Conservation (phyloP, 257 asterid genomes). For the Eucommia ulmoides region DNA sequence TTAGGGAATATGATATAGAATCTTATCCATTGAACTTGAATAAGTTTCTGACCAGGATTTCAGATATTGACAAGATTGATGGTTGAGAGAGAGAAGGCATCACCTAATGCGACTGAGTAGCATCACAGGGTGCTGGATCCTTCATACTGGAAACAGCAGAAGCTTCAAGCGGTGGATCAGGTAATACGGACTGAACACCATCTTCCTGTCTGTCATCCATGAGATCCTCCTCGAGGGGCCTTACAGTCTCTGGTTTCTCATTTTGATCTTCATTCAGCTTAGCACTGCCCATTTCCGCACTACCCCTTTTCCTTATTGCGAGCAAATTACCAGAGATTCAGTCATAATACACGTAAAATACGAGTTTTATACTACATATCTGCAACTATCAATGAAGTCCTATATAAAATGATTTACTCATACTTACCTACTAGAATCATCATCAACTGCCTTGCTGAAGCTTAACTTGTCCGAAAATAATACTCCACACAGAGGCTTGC, state of each 20-base stretch:
- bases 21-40: too few relatives aligned
- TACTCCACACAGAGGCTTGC: slow-evolving; percentile 75
- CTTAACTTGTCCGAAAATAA: slow-evolving; percentile 52
- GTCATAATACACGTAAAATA: slow-evolving; percentile 9
- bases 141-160: slow-evolving; percentile 28
- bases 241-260: slow-evolving; percentile 25
- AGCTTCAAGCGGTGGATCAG: slow-evolving; percentile 25
- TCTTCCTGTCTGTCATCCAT: slow-evolving; percentile 28
- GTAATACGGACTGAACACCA: slow-evolving; percentile 21
- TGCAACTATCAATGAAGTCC: not conserved
- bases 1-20: too few relatives aligned
- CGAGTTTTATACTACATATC: not conserved
- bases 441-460: slow-evolving; percentile 26
- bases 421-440: slow-evolving; percentile 41
- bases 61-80: too few relatives aligned
- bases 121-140: slow-evolving; percentile 27
- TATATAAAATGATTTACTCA: slow-evolving; percentile 3
- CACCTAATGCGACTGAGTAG: slow-evolving; percentile 46
- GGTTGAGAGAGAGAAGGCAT: slow-evolving; percentile 4
- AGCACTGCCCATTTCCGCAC: slow-evolving; percentile 25
- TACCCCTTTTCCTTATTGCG: slow-evolving; percentile 33
- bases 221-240: slow-evolving; percentile 21
- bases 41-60: too few relatives aligned
- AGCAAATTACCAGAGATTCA: slow-evolving; percentile 8
- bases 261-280: slow-evolving; percentile 25